These are phyloP conservation scores for Plenodomus biglobosus DNA, from an alignment of 2,329 filamentous ascomycete genomes.

Conservation along the genomic window DNA sequence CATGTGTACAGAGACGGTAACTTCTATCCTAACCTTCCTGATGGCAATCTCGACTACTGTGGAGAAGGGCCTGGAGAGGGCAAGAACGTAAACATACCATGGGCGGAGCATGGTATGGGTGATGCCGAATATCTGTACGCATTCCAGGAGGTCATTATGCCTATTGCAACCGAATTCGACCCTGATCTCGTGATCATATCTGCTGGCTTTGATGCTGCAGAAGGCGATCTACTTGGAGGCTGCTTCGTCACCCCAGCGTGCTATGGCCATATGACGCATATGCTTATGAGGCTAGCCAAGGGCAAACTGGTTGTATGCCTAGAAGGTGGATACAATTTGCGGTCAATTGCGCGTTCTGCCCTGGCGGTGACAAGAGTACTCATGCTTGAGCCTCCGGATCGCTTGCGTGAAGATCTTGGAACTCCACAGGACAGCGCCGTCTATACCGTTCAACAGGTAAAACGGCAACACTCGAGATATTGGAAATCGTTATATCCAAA, in stretches of 20 bases:
- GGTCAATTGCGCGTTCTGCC: slow-evolving; percentile 89
- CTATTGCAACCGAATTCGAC: slow-evolving; percentile 88
- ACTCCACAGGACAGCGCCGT: slow-evolving; percentile 56
- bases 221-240: slow-evolving; percentile 87
- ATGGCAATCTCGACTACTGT: slow-evolving; percentile 62
- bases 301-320: slow-evolving; percentile 91
- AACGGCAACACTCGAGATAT: slow-evolving; percentile 63
- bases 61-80: slow-evolving; percentile 61
- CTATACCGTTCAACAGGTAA: slow-evolving; percentile 59
- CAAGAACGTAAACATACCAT: slow-evolving; percentile 69
- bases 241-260: slow-evolving; percentile 90
- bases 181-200: slow-evolving; percentile 95
- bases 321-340: slow-evolving; percentile 93
- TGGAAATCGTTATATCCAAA: slow-evolving; percentile 87
- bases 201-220: slow-evolving; percentile 93
- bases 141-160: slow-evolving; percentile 95
- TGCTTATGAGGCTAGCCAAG: slow-evolving; percentile 92
- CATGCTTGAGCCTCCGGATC: slow-evolving; percentile 88
- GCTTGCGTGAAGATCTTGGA: slow-evolving; percentile 50
- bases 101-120: slow-evolving; percentile 75
- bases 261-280: slow-evolving; percentile 98
- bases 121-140: slow-evolving; percentile 97
- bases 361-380: slow-evolving; percentile 87
- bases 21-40: slow-evolving; percentile 74
- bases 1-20: slow-evolving; percentile 82